phyloP scores from a whole-genome alignment of 2,329 filamentous ascomycete species.

The Hymenoscyphus linearis region DNA sequence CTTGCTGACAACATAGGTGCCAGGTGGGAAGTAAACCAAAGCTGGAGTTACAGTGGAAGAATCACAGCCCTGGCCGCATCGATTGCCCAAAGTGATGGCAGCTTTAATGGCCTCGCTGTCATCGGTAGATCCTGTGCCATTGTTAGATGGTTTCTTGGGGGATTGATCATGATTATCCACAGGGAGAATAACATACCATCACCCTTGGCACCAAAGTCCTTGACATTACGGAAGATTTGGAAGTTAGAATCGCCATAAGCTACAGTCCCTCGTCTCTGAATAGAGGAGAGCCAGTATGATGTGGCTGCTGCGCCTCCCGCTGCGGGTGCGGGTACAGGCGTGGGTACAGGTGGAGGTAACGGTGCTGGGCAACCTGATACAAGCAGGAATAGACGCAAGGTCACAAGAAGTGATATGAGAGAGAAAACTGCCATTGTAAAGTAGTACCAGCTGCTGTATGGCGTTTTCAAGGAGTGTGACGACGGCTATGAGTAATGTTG shows the following conservation, averaged over 20 bases:
- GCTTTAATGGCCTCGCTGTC: slow-evolving; percentile 83
- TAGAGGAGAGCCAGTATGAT: slow-evolving; percentile 30
- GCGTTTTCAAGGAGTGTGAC: slow-evolving; percentile 29
- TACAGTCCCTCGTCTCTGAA: slow-evolving; percentile 30
- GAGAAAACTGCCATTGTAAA: slow-evolving; percentile 31
- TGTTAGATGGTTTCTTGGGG: slow-evolving; percentile 39
- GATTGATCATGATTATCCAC: background rate
- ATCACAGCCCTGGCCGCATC: slow-evolving; percentile 77
- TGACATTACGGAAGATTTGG: slow-evolving; percentile 72
- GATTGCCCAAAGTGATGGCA: slow-evolving; percentile 70
- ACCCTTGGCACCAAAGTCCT: slow-evolving; percentile 68
- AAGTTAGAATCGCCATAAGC: slow-evolving; percentile 45
- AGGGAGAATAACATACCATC: slow-evolving; percentile 41
- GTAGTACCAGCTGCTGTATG: slow-evolving; percentile 31
- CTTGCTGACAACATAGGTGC: slow-evolving; percentile 75
- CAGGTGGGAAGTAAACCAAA: slow-evolving; percentile 84
- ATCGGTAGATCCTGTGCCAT: slow-evolving; percentile 54
- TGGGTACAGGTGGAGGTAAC: slow-evolving; percentile 10
- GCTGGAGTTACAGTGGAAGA: slow-evolving; percentile 80
- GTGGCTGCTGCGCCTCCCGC: slow-evolving; percentile 15
- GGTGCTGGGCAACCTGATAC: slow-evolving; percentile 23
- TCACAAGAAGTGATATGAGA: slow-evolving; percentile 25
- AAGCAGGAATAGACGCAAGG: slow-evolving; percentile 26
- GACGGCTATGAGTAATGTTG: slow-evolving; percentile 16
- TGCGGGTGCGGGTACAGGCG: slow-evolving; percentile 11